Conservation (phyloP, 2,329 filamentous ascomycete species). For the Fusarium tjaetaba region DNA sequence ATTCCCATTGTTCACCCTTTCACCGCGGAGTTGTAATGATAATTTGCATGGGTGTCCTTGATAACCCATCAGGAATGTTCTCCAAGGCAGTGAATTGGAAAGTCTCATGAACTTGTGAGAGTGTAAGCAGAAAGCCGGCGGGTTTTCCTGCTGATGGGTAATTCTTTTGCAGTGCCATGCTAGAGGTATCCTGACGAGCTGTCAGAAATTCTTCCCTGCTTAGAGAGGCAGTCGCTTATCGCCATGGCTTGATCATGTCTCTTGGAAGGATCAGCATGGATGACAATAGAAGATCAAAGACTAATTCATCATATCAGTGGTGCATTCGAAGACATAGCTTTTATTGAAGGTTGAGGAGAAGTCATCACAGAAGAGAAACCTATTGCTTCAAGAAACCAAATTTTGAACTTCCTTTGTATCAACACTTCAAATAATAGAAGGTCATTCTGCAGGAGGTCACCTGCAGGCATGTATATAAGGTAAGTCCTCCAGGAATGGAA, state of each 20-base stretch:
- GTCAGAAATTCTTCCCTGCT: neutral
- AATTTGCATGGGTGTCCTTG: neutral
- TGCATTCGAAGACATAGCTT: neutral
- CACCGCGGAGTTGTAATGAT: neutral
- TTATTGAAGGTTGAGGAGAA: neutral
- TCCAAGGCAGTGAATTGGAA: neutral
- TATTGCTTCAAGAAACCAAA: neutral
- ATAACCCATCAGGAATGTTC: neutral
- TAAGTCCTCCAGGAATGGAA: neutral
- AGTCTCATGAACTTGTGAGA: neutral
- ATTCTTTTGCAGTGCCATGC: neutral
- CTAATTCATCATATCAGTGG: neutral
- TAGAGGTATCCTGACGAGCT: neutral
- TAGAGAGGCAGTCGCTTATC: neutral
- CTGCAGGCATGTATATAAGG: neutral
- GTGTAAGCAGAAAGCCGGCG: neutral
- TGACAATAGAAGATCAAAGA: neutral
- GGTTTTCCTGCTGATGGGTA: neutral
- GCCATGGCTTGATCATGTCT: neutral
- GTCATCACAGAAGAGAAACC: no score
- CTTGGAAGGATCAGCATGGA: neutral
- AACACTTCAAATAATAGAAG: neutral
- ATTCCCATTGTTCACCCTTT: neutral
- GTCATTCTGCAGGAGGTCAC: neutral
- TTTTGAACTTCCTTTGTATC: neutral